Evolutionary conservation across 306 rosid species (phyloP), one percentile per base, ranked within the genome.

Genomic region (Casuarina equisetifolia): DNA sequence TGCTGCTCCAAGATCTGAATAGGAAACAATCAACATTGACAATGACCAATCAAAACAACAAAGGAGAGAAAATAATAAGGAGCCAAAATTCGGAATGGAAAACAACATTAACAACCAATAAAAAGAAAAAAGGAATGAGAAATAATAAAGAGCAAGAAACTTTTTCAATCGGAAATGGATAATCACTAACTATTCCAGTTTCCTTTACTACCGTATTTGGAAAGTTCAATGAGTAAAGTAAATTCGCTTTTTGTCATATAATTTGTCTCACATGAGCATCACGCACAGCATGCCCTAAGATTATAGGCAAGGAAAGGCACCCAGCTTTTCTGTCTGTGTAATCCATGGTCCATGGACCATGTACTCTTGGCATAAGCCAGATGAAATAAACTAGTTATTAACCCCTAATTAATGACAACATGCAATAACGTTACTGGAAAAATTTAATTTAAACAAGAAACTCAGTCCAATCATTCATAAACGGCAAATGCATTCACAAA

Each of bases 1-100:
- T 85, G 89, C 43, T 79, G 86, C 66, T 82, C 84, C 79, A 85
- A 72, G 74, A 85, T 83, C 89, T 85, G 52, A 38, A 53, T 40
- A 66, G 50, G 50, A 45, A 66, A 46, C 63, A 53, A 49, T 54
- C 52, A 63, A 71, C 52, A 81, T 45, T 45, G 32, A 40, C 50
- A 45, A 54, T 46, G 72, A 36, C 45, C 20, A 67, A 40, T 66
- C 49, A 17, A 66, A 66, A 36, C 32, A 66, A 17, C 48, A 66
- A 66, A 66, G 42, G 50, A 42, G 42, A 40, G 32, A 39, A 64
- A 66, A 64, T 6, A 66, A 42, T 16, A 8, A 66, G 42, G 49
- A 66, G 71, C 25, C 16, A 17, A 2, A 8, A 9, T 16, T 66
- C 36, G 17, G 71, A 66, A 66, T 42, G 46, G 71, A 42, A 66